Evolutionary conservation across 2,329 filamentous ascomycete genomes (phyloP).

Genomic region (Aulographum hederae): DNA sequence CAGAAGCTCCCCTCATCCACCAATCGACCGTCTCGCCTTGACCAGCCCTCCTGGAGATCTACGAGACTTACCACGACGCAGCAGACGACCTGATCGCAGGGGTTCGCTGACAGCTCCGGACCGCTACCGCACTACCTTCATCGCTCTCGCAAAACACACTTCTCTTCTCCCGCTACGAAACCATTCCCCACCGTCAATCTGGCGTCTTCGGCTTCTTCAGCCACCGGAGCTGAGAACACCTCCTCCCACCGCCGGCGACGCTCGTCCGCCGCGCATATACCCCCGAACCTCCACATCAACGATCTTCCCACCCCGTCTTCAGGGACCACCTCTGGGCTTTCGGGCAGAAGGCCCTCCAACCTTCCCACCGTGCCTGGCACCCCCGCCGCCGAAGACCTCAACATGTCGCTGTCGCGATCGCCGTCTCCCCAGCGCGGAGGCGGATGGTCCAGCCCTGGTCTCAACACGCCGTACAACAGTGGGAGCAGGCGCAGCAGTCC

Average conservation of each 20-base stretch:
- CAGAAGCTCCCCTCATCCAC: too few species aligned
- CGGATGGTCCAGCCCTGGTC: conserved; percentile 73
- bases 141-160: background rate
- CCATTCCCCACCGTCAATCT: conserved; percentile 1
- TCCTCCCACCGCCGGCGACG: conserved; percentile 3
- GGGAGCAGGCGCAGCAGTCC: conserved; percentile 53
- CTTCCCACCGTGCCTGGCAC: conserved; percentile 20
- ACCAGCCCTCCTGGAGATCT: too few species aligned
- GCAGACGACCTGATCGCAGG: too few species aligned
- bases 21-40: too few species aligned
- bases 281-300: background rate
- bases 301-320: conserved; percentile 2
- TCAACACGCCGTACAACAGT: conserved; percentile 41
- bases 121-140: too few species aligned
- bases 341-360: conserved; percentile 13
- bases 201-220: conserved; percentile 2
- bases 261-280: conserved; percentile 2
- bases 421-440: conserved; percentile 70
- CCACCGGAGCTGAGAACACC: too few species aligned
- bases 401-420: conserved; percentile 74
- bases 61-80: too few species aligned
- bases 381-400: conserved; percentile 8
- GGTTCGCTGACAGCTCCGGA: too few species aligned
- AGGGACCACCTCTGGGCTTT: conserved; percentile 15
- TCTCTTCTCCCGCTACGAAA: background rate